Evolutionary conservation across 352 stramenopile genomes (phyloP), one percentile per base, ranked within the genome.

Genomic region (Globisporangium nunn): DNA sequence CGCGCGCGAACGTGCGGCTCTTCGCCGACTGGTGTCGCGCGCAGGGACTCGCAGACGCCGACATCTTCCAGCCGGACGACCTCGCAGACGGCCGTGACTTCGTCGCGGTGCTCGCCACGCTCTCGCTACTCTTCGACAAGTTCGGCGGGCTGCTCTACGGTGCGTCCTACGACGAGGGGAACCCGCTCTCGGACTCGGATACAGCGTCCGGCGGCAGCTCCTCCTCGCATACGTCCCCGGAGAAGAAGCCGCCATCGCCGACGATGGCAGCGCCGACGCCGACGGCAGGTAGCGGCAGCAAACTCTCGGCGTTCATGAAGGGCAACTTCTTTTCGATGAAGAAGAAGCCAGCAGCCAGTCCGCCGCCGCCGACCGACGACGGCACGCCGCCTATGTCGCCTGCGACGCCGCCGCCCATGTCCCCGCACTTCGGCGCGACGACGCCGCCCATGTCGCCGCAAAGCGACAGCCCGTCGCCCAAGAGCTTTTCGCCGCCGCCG

Each of bases 71-170:
- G 37, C 59, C 80, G 1, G 81, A 95, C 64, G 85, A 95, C 49
- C 56, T 95, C 29, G 62, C 90, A 33, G 83, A 91, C 61, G 69
- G 66, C 11, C 70, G 69, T 33, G 72, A 87, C 52, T 89, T 93
- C 61, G 58, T 64, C 5, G 61, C 70, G 3, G 79, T 95, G 31
- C 56, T 93, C 18, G 66, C 63, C 53, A 95, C 85, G 56, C 84
- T 95, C 51, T 93, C 85, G 37, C 70, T 93, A 18, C 71, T 95
- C 39, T 95, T 86, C 62, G 83, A 93, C 60, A 87, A 78, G 64
- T 95, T 81, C 46, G 84, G 79, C 31, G 79, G 61, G 10, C 66
- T 90, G 23, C n/a, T 49, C 8, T 49, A 49, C 44, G 44, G 44
- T 8, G 28, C 44, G 7, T 73, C 69, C 14, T 86, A 82, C 60